Evolutionary conservation across 2,329 filamentous ascomycete genomes (phyloP), one percentile per base, ranked within the genome.

Genomic region (Paracoccidioides lutzii): DNA sequence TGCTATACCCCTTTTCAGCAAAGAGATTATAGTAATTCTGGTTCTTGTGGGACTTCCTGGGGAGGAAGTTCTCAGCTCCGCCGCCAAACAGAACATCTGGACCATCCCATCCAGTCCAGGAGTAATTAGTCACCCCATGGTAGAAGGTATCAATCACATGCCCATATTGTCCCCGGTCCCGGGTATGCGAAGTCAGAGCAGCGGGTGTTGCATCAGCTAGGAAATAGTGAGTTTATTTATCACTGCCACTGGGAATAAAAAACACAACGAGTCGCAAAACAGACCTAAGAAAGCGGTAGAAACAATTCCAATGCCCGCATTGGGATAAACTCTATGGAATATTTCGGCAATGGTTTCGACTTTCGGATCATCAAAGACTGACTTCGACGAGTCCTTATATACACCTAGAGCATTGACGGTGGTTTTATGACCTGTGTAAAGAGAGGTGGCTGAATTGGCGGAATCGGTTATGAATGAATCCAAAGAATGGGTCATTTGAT

Each of bases 401-500:
- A 91, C 84, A 70, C 85, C 86, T 71, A 93, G 80, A 33, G 86
- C 85, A 65, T 93, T 90, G 61, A 91, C 87, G 0, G 82, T 86
- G 65, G 81, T 85, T 78, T 93, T 93, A 75, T 93, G 88, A 38
- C 88, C 88, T 30, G 81, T 83, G 74, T 91, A 93, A 15, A 93
- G 76, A 14, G 88, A 86, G 45, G 85, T 88, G 3, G 88, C 88
- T 4, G 85, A 89, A 73, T 93, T 93, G 71, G 88, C 88, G 58
- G 84, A 88, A 69, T 93, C 88, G 41, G 88, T 93, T 67, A 93
- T 91, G 76, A 87, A 91, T 52, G 78, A 83, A 73, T 91, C 87
- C 66, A 93, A 81, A 1, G 87, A 90, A 71, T 91, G 87, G 9
- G 88, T 90, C 84, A 93, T 91, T 72, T 91, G 88, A 69, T 94